A percentile compares a stretch with the other conserved stretches of the same genome.
phyloP scores from a whole-genome alignment of 2,329 filamentous ascomycete species.

The Cordyceps cateniannulata region DNA sequence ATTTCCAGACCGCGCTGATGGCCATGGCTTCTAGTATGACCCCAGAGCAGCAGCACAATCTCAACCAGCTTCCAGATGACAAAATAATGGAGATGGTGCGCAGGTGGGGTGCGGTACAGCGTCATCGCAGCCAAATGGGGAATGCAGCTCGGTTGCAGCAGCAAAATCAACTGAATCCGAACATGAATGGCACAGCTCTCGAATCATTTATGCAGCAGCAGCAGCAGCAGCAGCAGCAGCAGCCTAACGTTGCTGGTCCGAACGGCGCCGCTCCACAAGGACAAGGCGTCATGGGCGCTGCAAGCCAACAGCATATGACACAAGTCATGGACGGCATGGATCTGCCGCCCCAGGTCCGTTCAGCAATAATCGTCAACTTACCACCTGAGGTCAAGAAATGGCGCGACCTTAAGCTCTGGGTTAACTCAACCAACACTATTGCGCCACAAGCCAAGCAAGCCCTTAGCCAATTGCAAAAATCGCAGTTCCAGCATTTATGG shows the following conservation, averaged over 20 bases:
- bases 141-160: slow-evolving; percentile 22
- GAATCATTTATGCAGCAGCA: background rate
- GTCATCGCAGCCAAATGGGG: background rate
- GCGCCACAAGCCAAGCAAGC: slow-evolving; percentile 25
- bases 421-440: slow-evolving; percentile 27
- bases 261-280: background rate
- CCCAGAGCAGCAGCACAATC: slow-evolving; percentile 37
- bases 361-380: slow-evolving; percentile 22
- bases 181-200: slow-evolving; percentile 6
- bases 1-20: slow-evolving; percentile 37
- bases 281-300: slow-evolving; percentile 14
- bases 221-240: background rate
- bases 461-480: slow-evolving; percentile 29
- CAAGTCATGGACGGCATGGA: slow-evolving; percentile 45
- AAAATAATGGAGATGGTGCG: slow-evolving; percentile 46
- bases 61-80: slow-evolving; percentile 39
- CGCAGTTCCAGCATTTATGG: slow-evolving; percentile 29
- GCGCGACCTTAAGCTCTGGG: slow-evolving; percentile 39
- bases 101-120: slow-evolving; percentile 37
- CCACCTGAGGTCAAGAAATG: slow-evolving; percentile 43
- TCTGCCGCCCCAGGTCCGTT: slow-evolving; percentile 31
- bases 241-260: slow-evolving; percentile 16
- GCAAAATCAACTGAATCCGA: background rate
- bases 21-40: slow-evolving; percentile 39
- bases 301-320: slow-evolving; percentile 28